Base-by-base conservation (phyloP, 345 rosid species). In the Aquilaria yunnanensis region DNA sequence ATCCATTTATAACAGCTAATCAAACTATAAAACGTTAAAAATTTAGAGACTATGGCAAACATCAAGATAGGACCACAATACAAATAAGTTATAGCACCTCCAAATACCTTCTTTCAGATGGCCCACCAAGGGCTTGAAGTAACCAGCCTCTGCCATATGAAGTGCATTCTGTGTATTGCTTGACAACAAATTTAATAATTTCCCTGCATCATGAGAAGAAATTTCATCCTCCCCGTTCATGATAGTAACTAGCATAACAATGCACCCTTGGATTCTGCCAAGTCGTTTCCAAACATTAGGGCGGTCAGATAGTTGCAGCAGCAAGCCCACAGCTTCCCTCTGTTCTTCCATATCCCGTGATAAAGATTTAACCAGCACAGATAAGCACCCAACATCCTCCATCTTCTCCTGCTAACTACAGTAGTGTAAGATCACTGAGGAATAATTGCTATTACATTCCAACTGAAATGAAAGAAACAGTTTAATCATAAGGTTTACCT, bases 91-190 rank as follows among this genome's bases (percentile, higher is more conserved):
- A 60, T 55, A 49, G 53, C 4, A 64, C 12, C 9, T 54, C 3
- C 9, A 0, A 30, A 60, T 79, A 87, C 94, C 94, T 75, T 84
- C 81, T 29, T 73, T 76, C 16, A 87, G 72, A 68, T 71, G 75
- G 12, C 68, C 84, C 52, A 87, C 88, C 23, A 87, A 71, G 31
- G 94, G 86, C 77, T 82, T 80, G 63, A 87, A 84, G 70, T 80
- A 84, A 45, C 90, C 94, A 6, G 90, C 94, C 77, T 87, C 94
- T 0, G 88, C 90, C 90, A 84, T 84, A 63, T 84, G 85, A 75
- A 87, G 90, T 31, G 83, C 94, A 62, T 84, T 84, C 57, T 87
- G 94, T 9, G 86, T 74, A 55, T 80, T 84, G 78, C 77, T 71
- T 3, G 90, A 87, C 67, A 87, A 69, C 32, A 83, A 75, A 76